Percentiles rank a stretch among this genome's conserved stretches.
Conservation (phyloP, 1,139 yeast genomes). For the Petasospora fabianii region DNA sequence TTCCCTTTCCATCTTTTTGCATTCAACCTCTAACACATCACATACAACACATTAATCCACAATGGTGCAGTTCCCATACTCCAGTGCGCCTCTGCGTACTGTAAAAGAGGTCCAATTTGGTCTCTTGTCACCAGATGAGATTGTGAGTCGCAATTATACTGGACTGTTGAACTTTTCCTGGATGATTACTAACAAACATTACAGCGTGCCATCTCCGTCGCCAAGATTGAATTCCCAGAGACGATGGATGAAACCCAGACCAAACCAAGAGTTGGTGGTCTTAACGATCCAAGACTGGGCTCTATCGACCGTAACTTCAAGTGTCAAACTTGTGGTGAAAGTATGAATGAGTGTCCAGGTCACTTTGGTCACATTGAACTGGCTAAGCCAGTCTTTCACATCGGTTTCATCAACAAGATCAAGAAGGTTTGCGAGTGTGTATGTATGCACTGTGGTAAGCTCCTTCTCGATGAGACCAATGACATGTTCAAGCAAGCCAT, state of each 20-base stretch:
- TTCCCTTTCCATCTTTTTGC: not conserved
- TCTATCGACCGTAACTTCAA: slow-evolving; percentile 95
- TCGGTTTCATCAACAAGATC: slow-evolving; percentile 90
- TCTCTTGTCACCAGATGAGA: slow-evolving; percentile 94
- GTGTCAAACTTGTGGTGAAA: slow-evolving; percentile 99
- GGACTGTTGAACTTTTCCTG: not conserved
- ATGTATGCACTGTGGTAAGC: slow-evolving; percentile 97
- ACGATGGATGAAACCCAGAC: slow-evolving; percentile 97
- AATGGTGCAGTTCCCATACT: slow-evolving; percentile 70
- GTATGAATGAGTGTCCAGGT: slow-evolving; percentile 99
- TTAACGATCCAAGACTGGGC: slow-evolving; percentile 95
- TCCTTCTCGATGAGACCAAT: slow-evolving; percentile 81
- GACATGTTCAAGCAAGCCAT: slow-evolving; percentile 87
- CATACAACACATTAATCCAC: slow-evolving; percentile 4
- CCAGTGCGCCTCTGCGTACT: slow-evolving; percentile 95
- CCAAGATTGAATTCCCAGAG: slow-evolving; percentile 96
- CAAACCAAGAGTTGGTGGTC: slow-evolving; percentile 93
- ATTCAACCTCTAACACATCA: not conserved
- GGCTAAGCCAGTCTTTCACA: slow-evolving; percentile 97
- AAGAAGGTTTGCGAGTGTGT: slow-evolving; percentile 95
- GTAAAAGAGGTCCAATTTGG: slow-evolving; percentile 99
- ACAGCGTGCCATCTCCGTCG: slow-evolving; percentile 88
- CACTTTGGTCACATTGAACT: slow-evolving; percentile 98
- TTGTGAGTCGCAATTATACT: slow-evolving; percentile 36
- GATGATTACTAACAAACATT: slow-evolving; percentile 17